Percentiles rank a stretch among this genome's conserved stretches.
These are phyloP conservation scores for Erucastrum elatum DNA, from an alignment of 345 rosid species.

Conservation along the genomic window DNA sequence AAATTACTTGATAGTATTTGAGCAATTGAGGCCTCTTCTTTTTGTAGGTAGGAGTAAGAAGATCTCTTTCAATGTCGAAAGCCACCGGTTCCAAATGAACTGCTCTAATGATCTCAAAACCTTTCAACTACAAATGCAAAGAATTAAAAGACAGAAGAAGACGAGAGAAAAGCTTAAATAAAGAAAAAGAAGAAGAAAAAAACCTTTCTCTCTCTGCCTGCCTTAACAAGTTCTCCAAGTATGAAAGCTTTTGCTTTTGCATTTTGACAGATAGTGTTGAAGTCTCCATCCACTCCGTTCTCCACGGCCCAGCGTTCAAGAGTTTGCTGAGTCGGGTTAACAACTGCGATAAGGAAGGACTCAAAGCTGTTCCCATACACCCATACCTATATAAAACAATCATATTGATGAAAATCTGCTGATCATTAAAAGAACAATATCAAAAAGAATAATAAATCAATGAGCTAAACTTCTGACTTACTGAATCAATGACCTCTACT, in stretches of 20 bases:
- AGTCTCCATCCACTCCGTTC: slow-evolving; percentile 59
- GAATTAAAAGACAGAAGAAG: background rate
- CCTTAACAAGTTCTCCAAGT: slow-evolving; percentile 60
- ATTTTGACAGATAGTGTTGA: slow-evolving; percentile 59
- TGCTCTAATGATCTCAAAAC: slow-evolving; percentile 68
- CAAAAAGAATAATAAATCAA: background rate
- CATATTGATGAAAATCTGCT: background rate
- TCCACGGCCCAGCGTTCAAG: slow-evolving; percentile 71
- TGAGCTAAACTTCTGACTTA: slow-evolving; percentile 20
- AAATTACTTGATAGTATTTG: slow-evolving; percentile 68
- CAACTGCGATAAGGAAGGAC: slow-evolving; percentile 70
- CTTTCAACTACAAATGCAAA: slow-evolving; percentile 57
- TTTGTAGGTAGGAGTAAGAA: slow-evolving; percentile 85
- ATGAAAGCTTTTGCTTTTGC: slow-evolving; percentile 59
- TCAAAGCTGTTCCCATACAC: slow-evolving; percentile 57
- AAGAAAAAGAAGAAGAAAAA: background rate
- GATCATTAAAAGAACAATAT: slow-evolving; percentile 2
- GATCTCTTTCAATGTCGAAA: slow-evolving; percentile 74
- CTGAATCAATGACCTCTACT: slow-evolving; percentile 63
- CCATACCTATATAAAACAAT: slow-evolving; percentile 56
- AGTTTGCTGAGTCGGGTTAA: slow-evolving; percentile 58
- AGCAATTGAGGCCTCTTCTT: slow-evolving; percentile 87
- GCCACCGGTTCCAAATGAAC: slow-evolving; percentile 78
- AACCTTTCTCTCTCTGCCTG: slow-evolving; percentile 72
- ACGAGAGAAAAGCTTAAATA: background rate